Conservation (phyloP, 805 yeast genomes). For the Phaffomyces antillensis region DNA sequence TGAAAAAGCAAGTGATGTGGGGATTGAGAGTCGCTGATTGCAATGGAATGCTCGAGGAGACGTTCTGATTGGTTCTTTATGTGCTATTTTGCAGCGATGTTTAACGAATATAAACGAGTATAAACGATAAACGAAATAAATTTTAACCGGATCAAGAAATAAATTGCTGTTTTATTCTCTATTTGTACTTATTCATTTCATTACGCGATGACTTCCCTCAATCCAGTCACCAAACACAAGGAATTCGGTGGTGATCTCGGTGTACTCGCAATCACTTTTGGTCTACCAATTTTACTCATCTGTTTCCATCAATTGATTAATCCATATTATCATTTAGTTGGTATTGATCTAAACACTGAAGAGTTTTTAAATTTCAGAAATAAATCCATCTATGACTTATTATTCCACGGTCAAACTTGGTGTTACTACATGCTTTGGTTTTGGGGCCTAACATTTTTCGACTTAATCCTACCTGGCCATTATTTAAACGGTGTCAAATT, state of each 20-base stretch:
- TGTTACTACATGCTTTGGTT: constrained; percentile 69
- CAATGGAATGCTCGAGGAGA: no score
- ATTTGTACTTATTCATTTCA: background rate
- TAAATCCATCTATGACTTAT: constrained; percentile 26
- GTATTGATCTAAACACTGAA: constrained; percentile 36
- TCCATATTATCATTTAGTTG: constrained; percentile 45
- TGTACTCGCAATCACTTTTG: constrained; percentile 54
- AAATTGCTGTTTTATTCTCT: background rate
- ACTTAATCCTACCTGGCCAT: constrained; percentile 60
- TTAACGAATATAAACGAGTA: background rate
- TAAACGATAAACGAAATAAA: no score
- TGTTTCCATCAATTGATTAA: constrained; percentile 57
- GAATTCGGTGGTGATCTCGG: constrained; percentile 83
- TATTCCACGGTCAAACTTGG: constrained; percentile 49
- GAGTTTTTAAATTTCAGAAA: constrained; percentile 30
- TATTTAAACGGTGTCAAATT: constrained; percentile 56
- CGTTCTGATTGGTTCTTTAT: no score
- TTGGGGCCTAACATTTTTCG: constrained; percentile 52
- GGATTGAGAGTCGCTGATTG: no score
- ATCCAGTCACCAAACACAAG: constrained; percentile 62
- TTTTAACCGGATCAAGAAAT: no score
- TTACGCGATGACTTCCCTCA: constrained; percentile 24
- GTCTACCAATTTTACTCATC: constrained; percentile 59
- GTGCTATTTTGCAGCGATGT: background rate
- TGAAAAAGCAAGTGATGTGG: no score